Evolutionary conservation across 1,284 basidiomycete species (phyloP).

Genomic region (Ustilago sp.): DNA sequence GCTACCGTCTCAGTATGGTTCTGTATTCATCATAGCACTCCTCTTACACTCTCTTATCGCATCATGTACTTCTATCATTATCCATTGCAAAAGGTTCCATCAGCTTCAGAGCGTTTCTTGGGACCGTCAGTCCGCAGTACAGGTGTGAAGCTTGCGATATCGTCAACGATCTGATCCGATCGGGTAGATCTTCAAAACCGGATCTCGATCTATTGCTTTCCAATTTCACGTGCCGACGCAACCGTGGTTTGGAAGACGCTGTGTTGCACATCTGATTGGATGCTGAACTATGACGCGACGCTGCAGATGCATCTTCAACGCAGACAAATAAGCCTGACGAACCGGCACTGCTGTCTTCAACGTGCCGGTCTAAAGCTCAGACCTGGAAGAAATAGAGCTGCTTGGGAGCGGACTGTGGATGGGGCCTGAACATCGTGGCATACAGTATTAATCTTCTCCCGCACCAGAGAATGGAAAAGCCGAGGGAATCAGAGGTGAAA

Average conservation of each 20-base stretch:
- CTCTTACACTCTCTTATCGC: not conserved
- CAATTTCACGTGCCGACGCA: slow-evolving; percentile 27
- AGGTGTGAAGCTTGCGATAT: not conserved
- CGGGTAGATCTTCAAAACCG: not conserved
- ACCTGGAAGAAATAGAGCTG: slow-evolving; percentile 10
- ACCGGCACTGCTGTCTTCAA: not conserved
- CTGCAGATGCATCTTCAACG: slow-evolving; percentile 5
- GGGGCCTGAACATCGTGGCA: not conserved
- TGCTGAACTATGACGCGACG: slow-evolving; percentile 16
- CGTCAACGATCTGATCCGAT: not conserved
- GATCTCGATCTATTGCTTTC: not conserved
- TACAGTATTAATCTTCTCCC: not conserved
- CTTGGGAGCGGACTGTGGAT: not conserved
- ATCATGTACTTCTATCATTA: slow-evolving; percentile 22
- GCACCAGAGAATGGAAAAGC: not conserved
- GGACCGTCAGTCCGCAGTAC: not conserved
- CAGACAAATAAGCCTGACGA: slow-evolving; percentile 1
- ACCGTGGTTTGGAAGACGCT: not conserved
- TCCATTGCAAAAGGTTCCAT: not conserved
- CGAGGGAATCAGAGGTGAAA: not conserved
- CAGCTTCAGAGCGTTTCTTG: not conserved
- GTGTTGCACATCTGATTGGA: slow-evolving; percentile 22
- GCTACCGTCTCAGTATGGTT: not conserved
- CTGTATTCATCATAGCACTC: not conserved
- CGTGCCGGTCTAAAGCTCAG: not conserved